These are phyloP conservation scores for Dictyostelium purpureum DNA, from an alignment of 78 protist species.

Conservation along the genomic window DNA sequence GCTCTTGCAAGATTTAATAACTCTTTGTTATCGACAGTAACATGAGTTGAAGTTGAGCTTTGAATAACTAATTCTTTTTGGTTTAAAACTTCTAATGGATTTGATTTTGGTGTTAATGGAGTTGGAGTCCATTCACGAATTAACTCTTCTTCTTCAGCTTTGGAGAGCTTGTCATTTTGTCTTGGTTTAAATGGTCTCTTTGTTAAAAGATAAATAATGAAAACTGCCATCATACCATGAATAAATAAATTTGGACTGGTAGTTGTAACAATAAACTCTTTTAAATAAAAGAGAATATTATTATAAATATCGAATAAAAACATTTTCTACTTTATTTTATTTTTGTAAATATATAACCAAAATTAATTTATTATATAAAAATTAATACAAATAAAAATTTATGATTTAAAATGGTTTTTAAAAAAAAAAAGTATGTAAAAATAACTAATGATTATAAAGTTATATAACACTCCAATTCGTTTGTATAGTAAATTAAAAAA, in stretches of 20 bases:
- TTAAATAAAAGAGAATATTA: background rate
- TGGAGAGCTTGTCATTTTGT: conserved; percentile 19
- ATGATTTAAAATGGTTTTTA: too few relatives aligned
- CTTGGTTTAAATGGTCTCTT: conserved; percentile 77
- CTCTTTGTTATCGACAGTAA: background rate
- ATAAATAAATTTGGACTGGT: conserved; percentile 43
- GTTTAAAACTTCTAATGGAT: background rate
- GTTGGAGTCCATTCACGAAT: conserved; percentile 64
- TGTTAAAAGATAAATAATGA: conserved; percentile 38
- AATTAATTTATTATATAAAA: too few relatives aligned
- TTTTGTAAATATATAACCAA: too few relatives aligned
- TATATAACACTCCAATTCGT: too few relatives aligned
- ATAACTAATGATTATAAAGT: too few relatives aligned
- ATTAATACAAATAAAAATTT: too few relatives aligned
- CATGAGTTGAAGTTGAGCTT: background rate
- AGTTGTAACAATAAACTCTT: conserved; percentile 1
- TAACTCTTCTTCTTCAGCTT: conserved; percentile 64
- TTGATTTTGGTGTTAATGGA: conserved; percentile 48
- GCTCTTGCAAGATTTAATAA: conserved; percentile 55
- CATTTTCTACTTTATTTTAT: background rate
- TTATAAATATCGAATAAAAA: conserved; percentile 12
- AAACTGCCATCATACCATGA: conserved; percentile 63
- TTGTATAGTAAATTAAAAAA: too few relatives aligned
- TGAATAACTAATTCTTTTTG: background rate
- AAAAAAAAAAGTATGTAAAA: too few relatives aligned